Base-by-base conservation (phyloP, 257 asterid species). In the Thymus quinquecostatus region DNA sequence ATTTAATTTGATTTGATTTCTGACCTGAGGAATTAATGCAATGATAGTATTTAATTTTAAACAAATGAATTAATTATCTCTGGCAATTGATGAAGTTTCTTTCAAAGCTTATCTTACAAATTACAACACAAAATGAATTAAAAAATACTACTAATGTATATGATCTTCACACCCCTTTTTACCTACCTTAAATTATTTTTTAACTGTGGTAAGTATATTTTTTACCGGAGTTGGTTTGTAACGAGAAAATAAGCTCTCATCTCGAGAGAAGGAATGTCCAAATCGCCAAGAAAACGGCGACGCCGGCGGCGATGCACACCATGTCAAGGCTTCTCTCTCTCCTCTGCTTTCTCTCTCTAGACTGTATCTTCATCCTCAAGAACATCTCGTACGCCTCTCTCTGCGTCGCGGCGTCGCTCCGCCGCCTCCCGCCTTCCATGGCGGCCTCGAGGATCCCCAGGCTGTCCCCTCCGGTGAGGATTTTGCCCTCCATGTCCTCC, bases 401-500 rank as follows among this genome's bases (percentile, higher is more conserved):
- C 78, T 82, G 87, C 33, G 54, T 75, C 2, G 56, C 47, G 1
- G 29, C 43, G n/a, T 79, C 79, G 8, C 82, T 75, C 41, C 79
- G 87, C 54, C 79, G 56, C 38, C 97, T 86, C 71, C 58, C 69
- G 28, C 86, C 92, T 14, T 82, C 83, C 89, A 92, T 83, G 8
- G 83, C 87, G 11, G 73, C 83, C 0, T 67, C 71, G 11, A 92
- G 36, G 70, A 83, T 83, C 64, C 59, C 80, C 86, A 85, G 27
- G 83, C 87, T 74, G 5, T 90, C 92, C 82, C 48, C 55, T 11
- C 98, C 98, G 1, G 48, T 58, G 9, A 82, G n/a, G 0, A 74
- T 73, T 59, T 79, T 86, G 0, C 97, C 97, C n/a, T 92, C 93
- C 81, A 90, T 68, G 71, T 92, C 98, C 88, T 92, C 95, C 73